Percentiles rank a stretch among this genome's conserved stretches.
Conservation (phyloP, 1,284 basidiomycete species). For the Trichosporon faecale region DNA sequence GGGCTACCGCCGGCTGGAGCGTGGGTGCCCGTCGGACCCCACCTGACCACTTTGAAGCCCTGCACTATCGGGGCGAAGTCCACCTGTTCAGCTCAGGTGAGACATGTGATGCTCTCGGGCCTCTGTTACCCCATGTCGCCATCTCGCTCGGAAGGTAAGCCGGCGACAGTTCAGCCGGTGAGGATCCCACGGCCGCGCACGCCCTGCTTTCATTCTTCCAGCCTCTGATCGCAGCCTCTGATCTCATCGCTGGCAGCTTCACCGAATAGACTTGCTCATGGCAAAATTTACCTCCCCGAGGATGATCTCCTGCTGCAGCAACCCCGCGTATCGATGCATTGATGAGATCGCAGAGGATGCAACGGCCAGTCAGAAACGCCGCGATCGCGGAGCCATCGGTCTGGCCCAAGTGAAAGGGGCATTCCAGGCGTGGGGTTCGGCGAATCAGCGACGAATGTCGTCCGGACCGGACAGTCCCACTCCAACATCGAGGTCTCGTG, state of each 20-base stretch:
- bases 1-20: background rate
- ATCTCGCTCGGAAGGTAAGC: background rate
- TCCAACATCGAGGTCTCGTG: background rate
- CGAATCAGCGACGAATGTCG: background rate
- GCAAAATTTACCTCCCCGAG: background rate
- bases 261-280: background rate
- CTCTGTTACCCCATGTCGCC: background rate
- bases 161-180: background rate
- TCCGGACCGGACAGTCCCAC: background rate
- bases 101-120: background rate
- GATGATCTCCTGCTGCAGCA: background rate
- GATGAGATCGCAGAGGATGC: background rate
- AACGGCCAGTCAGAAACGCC: background rate
- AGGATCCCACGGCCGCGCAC: too few relatives aligned
- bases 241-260: too few relatives aligned
- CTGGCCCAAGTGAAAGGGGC: background rate
- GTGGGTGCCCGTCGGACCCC: background rate
- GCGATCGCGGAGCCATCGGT: background rate
- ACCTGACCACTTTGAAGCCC: background rate
- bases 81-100: background rate
- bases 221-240: too few relatives aligned
- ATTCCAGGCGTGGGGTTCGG: background rate
- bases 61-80: background rate
- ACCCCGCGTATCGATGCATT: background rate
- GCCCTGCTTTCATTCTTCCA: too few relatives aligned